Conservation (phyloP, 2,329 filamentous ascomycete species). For the Emergomyces orientalis region DNA sequence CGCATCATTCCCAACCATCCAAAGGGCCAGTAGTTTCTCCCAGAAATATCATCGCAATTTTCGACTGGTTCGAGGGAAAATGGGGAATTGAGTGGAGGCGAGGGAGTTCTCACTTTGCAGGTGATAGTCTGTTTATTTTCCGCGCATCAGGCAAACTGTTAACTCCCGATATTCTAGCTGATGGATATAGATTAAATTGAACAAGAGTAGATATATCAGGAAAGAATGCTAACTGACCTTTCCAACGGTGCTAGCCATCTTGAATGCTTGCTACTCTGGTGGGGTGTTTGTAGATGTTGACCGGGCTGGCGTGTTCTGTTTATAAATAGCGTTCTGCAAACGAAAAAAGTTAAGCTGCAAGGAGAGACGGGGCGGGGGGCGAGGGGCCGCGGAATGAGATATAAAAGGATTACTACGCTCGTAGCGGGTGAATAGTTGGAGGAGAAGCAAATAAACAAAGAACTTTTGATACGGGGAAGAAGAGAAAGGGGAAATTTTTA, state of each 20-base stretch:
- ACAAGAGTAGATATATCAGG: neutral
- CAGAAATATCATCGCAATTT: neutral
- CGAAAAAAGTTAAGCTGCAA: neutral
- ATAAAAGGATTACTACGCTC: neutral
- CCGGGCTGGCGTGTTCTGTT: neutral
- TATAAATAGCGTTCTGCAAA: neutral
- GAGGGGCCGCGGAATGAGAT: no score
- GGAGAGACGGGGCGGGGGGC: neutral
- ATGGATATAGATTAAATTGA: constrained; percentile 14
- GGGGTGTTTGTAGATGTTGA: neutral
- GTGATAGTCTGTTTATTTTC: constrained; percentile 62
- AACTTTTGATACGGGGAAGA: neutral
- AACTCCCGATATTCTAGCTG: constrained; percentile 5
- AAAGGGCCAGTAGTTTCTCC: neutral
- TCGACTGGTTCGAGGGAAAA: neutral
- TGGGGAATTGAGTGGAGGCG: neutral
- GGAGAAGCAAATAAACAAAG: neutral
- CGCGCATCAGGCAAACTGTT: constrained; percentile 6
- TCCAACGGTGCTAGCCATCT: constrained; percentile 49
- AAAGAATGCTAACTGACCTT: constrained; percentile 33
- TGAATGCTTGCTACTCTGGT: constrained; percentile 14
- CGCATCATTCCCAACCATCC: neutral
- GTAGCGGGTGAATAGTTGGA: neutral
- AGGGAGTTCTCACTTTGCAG: constrained; percentile 54
- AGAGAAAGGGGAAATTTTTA: neutral